Base-by-base conservation (phyloP, 257 asterid species). In the Voacanga thouarsii region DNA sequence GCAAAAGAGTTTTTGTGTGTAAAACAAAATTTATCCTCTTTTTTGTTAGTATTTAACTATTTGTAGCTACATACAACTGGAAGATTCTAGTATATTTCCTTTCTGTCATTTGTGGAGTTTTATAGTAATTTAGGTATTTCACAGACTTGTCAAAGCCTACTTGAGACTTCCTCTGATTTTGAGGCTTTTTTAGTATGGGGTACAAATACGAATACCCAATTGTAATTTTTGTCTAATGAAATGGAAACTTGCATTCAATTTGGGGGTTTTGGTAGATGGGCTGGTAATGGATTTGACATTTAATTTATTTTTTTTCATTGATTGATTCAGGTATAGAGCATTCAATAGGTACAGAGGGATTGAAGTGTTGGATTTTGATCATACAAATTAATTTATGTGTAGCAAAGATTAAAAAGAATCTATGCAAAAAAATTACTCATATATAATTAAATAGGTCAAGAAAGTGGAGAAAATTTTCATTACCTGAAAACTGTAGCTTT, bases 1-100 rank as follows among this genome's bases (percentile, higher is more conserved):
- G 90, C 55, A 87, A 85, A 81, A 88, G 90, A 66, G 87, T 88
- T 81, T 87, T 86, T 50, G 90, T 87, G 88, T 87, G 85, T 59
- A 88, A 26, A 83, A 56, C 63, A 23, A 68, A 61, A 19, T 61
- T 78, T n/a, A 55, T 23, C 28, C 26, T 63, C 67, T 49, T 15
- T 47, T 64, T 51, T 24, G 53, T 71, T 8, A 4, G 6, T 45
- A 53, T 12, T 18, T 16, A 39, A 16, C 3, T 9, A 18, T 51
- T 78, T 33, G 26, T 30, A 51, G 68, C 23, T 77, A 61, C 50
- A 43, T 65, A 47, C 33, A 71, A 76, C 41, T 63, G 30, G 63
- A 51, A 30, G 7, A 72, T 74, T 68, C 44, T 71, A 41, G 10
- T 7, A 56, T 64, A 57, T 15, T 63, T 53, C 77, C 37, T 53